Evolutionary conservation across 495 filamentous ascomycete genomes (phyloP).

Genomic region (Podospora pseudopauciseta): DNA sequence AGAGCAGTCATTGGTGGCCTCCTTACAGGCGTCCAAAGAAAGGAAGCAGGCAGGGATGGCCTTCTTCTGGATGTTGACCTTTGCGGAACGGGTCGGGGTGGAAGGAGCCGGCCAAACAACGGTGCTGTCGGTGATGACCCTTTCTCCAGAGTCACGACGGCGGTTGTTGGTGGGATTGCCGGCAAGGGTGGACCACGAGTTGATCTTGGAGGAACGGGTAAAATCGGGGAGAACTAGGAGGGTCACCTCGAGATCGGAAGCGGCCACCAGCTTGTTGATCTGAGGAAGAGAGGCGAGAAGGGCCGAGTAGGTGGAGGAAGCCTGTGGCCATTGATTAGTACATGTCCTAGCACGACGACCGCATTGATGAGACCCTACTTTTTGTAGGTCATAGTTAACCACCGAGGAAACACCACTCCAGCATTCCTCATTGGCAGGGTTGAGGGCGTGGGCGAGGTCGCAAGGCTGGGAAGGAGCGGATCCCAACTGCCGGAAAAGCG

Average conservation of each 20-base stretch:
- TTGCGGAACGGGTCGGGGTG: conserved; percentile 18
- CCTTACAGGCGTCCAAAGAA: conserved; percentile 56
- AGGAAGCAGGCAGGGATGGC: conserved; percentile 59
- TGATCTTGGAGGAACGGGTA: conserved; percentile 33
- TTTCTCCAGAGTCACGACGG: conserved; percentile 33
- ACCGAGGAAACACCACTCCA: conserved; percentile 45
- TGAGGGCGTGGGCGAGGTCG: conserved; percentile 38
- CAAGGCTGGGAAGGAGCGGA: conserved; percentile 30
- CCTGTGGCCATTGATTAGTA: conserved; percentile 18
- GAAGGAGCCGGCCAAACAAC: conserved; percentile 18
- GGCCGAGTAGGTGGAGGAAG: conserved; percentile 28
- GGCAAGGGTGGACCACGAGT: conserved; percentile 31
- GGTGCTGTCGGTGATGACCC: conserved; percentile 32
- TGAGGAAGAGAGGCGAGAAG: conserved; percentile 36
- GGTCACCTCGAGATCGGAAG: conserved; percentile 44
- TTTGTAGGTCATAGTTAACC: conserved; percentile 40
- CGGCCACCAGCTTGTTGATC: conserved; percentile 30
- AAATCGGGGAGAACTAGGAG: conserved; percentile 45
- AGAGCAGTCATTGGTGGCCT: conserved; percentile 66
- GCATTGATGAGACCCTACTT: conserved; percentile 28
- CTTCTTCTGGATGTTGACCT: conserved; percentile 18
- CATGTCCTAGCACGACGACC: neutral
- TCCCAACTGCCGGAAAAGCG: conserved; percentile 30
- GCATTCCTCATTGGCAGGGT: conserved; percentile 42
- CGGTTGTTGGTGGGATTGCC: conserved; percentile 33